Conservation (phyloP, 2,329 filamentous ascomycete genomes). For the Fusarium sulawesiense region DNA sequence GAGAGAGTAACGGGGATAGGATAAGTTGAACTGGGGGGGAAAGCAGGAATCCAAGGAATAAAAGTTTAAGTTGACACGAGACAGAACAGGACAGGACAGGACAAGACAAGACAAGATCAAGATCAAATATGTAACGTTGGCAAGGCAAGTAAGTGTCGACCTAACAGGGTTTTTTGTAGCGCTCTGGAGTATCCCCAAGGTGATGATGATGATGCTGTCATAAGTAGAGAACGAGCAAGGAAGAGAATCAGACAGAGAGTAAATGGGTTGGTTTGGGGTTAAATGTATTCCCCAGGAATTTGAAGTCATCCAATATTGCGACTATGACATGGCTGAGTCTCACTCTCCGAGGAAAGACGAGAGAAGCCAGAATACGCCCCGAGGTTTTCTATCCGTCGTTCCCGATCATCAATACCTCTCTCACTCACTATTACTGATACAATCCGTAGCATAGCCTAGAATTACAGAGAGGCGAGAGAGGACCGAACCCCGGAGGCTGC, state of each 20-base stretch:
- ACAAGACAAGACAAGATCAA: neutral
- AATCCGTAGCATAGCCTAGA: neutral
- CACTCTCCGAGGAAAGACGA: conserved; percentile 6
- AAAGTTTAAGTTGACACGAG: conserved; percentile 10
- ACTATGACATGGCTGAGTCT: neutral
- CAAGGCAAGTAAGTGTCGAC: conserved; percentile 6
- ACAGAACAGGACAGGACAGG: neutral
- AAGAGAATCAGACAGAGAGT: neutral
- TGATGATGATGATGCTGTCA: conserved; percentile 25
- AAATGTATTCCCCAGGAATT: conserved; percentile 21
- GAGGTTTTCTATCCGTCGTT: conserved; percentile 22
- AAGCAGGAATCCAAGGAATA: conserved; percentile 12
- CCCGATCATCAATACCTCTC: neutral
- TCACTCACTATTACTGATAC: no score
- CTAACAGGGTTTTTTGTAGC: conserved; percentile 31
- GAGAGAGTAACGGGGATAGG: conserved; percentile 5
- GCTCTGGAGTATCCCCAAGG: conserved; percentile 3
- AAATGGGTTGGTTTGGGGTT: conserved; percentile 9
- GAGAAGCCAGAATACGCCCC: conserved; percentile 1
- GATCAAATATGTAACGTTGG: conserved; percentile 10
- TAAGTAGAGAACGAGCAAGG: conserved; percentile 3
- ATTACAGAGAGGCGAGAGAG: neutral
- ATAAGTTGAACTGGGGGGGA: neutral
- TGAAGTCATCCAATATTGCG: conserved; percentile 16
- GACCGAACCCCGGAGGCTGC: conserved; percentile 17